These are phyloP conservation scores for Brassica nigra DNA, from an alignment of 345 rosid genomes.

Conservation along the genomic window DNA sequence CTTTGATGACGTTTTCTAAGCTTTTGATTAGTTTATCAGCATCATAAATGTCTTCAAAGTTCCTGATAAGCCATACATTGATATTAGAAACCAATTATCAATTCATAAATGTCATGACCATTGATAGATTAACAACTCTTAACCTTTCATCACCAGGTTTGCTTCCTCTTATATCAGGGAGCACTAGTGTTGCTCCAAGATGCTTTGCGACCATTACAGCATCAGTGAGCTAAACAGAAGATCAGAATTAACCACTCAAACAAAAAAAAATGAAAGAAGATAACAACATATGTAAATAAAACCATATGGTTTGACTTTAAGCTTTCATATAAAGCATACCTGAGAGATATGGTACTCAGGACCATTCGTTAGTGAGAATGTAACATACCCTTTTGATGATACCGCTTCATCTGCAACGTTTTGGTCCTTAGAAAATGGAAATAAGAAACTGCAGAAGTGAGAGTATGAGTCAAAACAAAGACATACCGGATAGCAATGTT, in stretches of 20 bases:
- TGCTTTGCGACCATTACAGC: constrained; percentile 85
- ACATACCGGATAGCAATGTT: constrained; percentile 56
- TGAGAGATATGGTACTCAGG: constrained; percentile 98
- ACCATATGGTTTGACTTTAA: no score
- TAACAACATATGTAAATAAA: not conserved
- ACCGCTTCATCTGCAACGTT: constrained; percentile 56
- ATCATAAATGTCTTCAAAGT: constrained; percentile 85
- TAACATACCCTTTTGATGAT: constrained; percentile 68
- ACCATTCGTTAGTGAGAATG: constrained; percentile 92
- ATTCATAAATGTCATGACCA: not conserved
- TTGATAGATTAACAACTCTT: constrained; percentile 21
- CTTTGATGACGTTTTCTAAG: constrained; percentile 73
- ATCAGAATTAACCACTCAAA: constrained; percentile 6
- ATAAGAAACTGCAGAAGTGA: not conserved
- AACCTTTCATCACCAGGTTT: constrained; percentile 89
- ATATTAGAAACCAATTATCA: not conserved
- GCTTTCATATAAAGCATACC: constrained; percentile 45
- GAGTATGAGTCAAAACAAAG: not conserved
- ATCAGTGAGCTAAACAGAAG: constrained; percentile 70
- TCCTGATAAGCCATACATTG: constrained; percentile 49
- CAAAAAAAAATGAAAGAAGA: not conserved
- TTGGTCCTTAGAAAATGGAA: constrained; percentile 7
- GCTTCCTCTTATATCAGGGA: constrained; percentile 96
- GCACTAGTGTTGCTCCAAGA: constrained; percentile 77
- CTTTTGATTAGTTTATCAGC: constrained; percentile 67